phyloP scores from a whole-genome alignment of 2,329 filamentous ascomycete genomes.

The Davidsoniella eucalypti region DNA sequence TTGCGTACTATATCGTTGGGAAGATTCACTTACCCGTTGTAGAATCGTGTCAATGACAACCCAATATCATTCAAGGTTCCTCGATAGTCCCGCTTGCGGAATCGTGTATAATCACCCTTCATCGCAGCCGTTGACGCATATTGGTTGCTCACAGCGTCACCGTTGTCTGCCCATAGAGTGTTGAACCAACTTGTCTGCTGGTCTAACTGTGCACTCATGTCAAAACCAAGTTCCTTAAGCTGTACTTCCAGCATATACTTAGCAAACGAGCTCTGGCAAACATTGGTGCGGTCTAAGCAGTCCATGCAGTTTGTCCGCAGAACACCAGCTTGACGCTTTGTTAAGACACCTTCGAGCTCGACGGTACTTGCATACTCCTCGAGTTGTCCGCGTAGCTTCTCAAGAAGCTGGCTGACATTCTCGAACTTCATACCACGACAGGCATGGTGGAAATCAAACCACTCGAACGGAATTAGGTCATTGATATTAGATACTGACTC shows the following conservation, averaged over 20 bases:
- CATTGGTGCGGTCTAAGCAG: constrained; percentile 88
- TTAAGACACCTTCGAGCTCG: constrained; percentile 27
- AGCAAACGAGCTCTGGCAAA: constrained; percentile 82
- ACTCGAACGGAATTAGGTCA: constrained; percentile 48
- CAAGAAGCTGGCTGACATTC: constrained; percentile 69
- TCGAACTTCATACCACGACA: constrained; percentile 97
- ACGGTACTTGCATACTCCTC: constrained; percentile 58
- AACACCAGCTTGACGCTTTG: constrained; percentile 48
- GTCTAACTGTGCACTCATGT: constrained; percentile 58
- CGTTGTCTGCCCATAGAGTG: constrained; percentile 91
- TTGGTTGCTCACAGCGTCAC: constrained; percentile 86
- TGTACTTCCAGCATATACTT: constrained; percentile 69
- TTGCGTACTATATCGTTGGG: not conserved
- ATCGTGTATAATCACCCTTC: constrained; percentile 93
- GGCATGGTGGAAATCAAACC: constrained; percentile 92
- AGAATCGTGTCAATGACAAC: constrained; percentile 64
- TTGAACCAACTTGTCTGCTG: constrained; percentile 88
- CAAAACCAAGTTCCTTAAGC: constrained; percentile 57
- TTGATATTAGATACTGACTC: constrained; percentile 20
- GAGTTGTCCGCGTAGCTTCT: constrained; percentile 50
- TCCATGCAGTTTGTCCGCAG: constrained; percentile 98
- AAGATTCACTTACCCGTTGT: constrained; percentile 38
- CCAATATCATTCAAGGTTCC: constrained; percentile 85
- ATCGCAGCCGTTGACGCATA: constrained; percentile 91
- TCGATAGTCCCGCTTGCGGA: constrained; percentile 74